These are phyloP conservation scores for Dioszegia aurantiaca DNA, from an alignment of 768 basidiomycete genomes.

Conservation along the genomic window DNA sequence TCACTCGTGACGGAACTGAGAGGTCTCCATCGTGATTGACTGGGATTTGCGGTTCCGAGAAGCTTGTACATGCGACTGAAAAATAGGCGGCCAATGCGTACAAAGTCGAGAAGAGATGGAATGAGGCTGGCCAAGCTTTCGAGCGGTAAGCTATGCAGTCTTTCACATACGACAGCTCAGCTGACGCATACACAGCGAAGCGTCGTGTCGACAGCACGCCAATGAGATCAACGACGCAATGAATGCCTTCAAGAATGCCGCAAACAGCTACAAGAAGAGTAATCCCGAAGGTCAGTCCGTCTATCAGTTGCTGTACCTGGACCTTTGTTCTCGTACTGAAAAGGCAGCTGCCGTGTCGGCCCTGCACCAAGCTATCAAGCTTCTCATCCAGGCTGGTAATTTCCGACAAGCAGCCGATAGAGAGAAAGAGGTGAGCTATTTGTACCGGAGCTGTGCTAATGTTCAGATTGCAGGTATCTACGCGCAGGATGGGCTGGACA, in stretches of 20 bases:
- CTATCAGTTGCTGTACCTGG: background rate
- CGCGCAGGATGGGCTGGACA: conserved; percentile 63
- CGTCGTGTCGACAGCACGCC: conserved; percentile 84
- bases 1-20: too few species aligned
- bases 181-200: conserved; percentile 60
- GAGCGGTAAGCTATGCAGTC: conserved; percentile 53
- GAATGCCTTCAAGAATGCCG: conserved; percentile 97
- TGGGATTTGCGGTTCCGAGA: too few species aligned
- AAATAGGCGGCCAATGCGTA: conserved; percentile 83
- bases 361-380: conserved; percentile 74
- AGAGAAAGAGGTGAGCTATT: conserved; percentile 60
- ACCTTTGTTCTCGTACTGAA: conserved; percentile 8
- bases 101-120: conserved; percentile 81
- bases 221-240: conserved; percentile 91
- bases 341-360: conserved; percentile 80
- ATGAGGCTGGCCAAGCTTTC: conserved; percentile 87
- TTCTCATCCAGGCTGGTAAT: conserved; percentile 77
- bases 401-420: conserved; percentile 97
- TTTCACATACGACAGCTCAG: background rate
- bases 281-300: conserved; percentile 70
- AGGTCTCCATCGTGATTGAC: too few species aligned
- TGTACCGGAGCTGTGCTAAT: conserved; percentile 3
- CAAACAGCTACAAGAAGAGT: conserved; percentile 90
- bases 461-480: conserved; percentile 82
- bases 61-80: background rate